A percentile compares a stretch with the other conserved stretches of the same genome.
phyloP scores from a whole-genome alignment of 2,329 filamentous ascomycete genomes.

The Phyllosticta citrichinensis region DNA sequence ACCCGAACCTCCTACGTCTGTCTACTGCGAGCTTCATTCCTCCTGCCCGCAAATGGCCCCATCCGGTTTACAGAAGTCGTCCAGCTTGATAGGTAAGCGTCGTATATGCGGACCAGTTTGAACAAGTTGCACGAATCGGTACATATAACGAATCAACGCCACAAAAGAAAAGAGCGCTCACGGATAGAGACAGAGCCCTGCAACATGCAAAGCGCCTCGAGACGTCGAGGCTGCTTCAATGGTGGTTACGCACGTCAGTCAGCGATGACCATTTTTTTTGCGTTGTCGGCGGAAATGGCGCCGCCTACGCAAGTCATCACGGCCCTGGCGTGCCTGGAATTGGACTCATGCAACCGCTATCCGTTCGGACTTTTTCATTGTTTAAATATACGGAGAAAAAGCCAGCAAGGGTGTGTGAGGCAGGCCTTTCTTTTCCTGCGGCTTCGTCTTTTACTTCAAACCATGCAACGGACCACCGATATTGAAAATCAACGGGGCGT shows the following conservation, averaged over 20 bases:
- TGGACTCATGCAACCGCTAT: neutral
- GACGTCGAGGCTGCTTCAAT: neutral
- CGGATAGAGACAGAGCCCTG: neutral
- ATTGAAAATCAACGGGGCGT: neutral
- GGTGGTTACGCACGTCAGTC: neutral
- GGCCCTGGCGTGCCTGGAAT: neutral
- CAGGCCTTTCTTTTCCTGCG: neutral
- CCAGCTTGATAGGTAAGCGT: neutral
- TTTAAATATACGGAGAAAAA: neutral
- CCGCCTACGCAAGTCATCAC: neutral
- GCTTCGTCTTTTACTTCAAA: neutral
- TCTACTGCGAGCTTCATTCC: neutral
- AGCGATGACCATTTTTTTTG: neutral
- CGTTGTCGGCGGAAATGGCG: neutral
- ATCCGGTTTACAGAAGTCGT: neutral
- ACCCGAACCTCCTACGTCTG: neutral
- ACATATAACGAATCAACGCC: neutral
- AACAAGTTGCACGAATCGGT: neutral
- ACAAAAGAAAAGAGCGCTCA: neutral
- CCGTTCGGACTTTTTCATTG: neutral
- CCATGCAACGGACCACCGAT: neutral
- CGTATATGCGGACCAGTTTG: neutral
- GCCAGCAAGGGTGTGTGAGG: neutral
- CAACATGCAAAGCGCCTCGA: neutral
- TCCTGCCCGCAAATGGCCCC: neutral